Evolutionary conservation across 352 stramenopile genomes (phyloP).

Genomic region (Pythium myriotylum): DNA sequence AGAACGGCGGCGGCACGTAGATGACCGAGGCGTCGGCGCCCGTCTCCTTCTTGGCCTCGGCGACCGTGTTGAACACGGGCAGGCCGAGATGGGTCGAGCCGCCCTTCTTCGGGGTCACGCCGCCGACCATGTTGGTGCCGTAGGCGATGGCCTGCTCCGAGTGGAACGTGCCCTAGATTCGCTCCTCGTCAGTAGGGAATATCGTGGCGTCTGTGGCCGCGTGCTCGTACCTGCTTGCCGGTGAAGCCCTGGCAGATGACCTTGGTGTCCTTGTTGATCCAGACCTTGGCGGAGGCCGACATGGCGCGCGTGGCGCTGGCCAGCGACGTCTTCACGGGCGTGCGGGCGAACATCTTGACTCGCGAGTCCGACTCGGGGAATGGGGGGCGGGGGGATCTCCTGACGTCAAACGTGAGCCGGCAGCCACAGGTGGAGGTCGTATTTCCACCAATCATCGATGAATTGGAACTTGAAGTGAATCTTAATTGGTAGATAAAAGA

Average conservation of each 20-base stretch:
- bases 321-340: slow-evolving; percentile 51
- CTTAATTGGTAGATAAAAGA: slow-evolving; percentile 22
- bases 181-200: neutral
- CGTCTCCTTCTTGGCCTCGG: slow-evolving; percentile 85
- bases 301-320: slow-evolving; percentile 58
- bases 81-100: slow-evolving; percentile 96
- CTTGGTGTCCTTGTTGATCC: slow-evolving; percentile 99
- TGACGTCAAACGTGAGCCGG: slow-evolving; percentile 12
- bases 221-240: slow-evolving; percentile 94
- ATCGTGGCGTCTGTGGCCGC: too few relatives aligned
- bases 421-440: slow-evolving; percentile 25
- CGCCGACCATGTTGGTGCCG: slow-evolving; percentile 99
- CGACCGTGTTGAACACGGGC: slow-evolving; percentile 99
- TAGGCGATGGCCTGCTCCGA: slow-evolving; percentile 99
- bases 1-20: slow-evolving; percentile 99
- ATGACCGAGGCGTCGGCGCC: slow-evolving; percentile 97
- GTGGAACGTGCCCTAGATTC: slow-evolving; percentile 97
- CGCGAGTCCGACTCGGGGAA: slow-evolving; percentile 3
- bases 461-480: slow-evolving; percentile 13
- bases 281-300: slow-evolving; percentile 98
- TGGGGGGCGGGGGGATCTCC: slow-evolving; percentile 3
- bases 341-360: slow-evolving; percentile 60
- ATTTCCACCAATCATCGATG: slow-evolving; percentile 25
- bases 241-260: slow-evolving; percentile 99
- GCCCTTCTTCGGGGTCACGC: slow-evolving; percentile 99